Base-by-base conservation (phyloP, 208 protist species). In the Leishmania arabica region DNA sequence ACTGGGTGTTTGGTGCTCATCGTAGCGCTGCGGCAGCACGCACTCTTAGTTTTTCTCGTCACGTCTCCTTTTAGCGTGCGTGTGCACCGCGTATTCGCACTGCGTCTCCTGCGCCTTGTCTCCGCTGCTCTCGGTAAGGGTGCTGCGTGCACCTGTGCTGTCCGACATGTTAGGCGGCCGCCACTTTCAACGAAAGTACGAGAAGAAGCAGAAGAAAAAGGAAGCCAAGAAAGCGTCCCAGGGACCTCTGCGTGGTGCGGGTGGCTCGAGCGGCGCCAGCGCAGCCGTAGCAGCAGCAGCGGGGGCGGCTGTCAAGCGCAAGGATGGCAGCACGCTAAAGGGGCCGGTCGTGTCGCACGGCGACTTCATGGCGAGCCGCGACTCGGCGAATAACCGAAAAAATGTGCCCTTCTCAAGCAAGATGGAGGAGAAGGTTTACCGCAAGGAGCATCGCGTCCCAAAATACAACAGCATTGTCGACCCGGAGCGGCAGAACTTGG, bases 301-400 rank as follows among this genome's bases (percentile, higher is more conserved):
- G 54, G 42, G 37, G 45, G 64, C 34, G 21, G 21, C 66, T 42
- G 72, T 45, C 21, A 80, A 81, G 64, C 71, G 64, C n/a, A 88
- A 86, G 53, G 87, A 88, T 56, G 73, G 62, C 49, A 95, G 95
- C 78, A 84, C 82, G 3, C 62, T 97, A 34, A 95, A 95, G 79
- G 95, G 95, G 5, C 91, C 92, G 19, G 90, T 97, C 9, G 93
- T 96, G 21, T 77, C 86, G 11, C 90, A 97, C 79, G 84, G 81
- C n/a, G 66, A 71, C 68, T 11, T 66, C 79, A 82, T 49, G 24
- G 54, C 79, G 66, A 86, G 69, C 40, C 92, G 95, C 17, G 93
- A 97, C 82, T 90, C 89, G 1, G 95, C 86, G 24, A 97, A 97
- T 86, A 93, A 97, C 68, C 82, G 87, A 66, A 87, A 86, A 65